Percentiles rank a stretch among this genome's conserved stretches.
Evolutionary conservation across 1,284 basidiomycete genomes (phyloP).

Genomic region (Stygiomarasmius scandens): DNA sequence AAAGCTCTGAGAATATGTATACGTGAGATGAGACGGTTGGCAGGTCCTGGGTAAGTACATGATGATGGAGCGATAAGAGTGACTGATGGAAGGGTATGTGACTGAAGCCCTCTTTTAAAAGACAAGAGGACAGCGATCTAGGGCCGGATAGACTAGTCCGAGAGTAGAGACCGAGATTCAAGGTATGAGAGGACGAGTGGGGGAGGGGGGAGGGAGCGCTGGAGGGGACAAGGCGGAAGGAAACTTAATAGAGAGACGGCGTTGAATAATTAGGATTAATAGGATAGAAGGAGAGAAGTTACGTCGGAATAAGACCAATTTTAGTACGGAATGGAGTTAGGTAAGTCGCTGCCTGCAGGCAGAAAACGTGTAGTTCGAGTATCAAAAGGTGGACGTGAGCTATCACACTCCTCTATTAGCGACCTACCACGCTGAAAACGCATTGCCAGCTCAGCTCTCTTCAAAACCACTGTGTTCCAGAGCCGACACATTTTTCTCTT

Average conservation of each 20-base stretch:
- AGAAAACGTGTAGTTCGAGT: slow-evolving; percentile 61
- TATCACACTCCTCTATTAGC: slow-evolving; percentile 41
- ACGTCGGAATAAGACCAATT: slow-evolving; percentile 6
- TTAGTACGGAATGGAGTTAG: background rate
- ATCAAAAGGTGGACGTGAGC: slow-evolving; percentile 49
- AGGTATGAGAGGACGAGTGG: background rate
- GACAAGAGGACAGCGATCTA: slow-evolving; percentile 6
- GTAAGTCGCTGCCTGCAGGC: slow-evolving; percentile 63
- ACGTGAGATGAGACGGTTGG: slow-evolving; percentile 11
- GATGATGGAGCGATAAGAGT: slow-evolving; percentile 23
- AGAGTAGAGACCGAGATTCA: background rate
- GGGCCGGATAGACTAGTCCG: background rate
- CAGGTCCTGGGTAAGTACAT: slow-evolving; percentile 14
- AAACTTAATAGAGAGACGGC: background rate
- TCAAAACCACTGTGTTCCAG: slow-evolving; percentile 50
- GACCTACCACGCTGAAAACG: slow-evolving; percentile 50
- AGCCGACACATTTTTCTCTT: slow-evolving; percentile 38
- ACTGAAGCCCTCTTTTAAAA: slow-evolving; percentile 14
- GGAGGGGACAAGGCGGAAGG: slow-evolving; percentile 1
- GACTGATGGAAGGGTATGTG: slow-evolving; percentile 25
- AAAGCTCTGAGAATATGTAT: background rate
- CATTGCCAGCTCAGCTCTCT: slow-evolving; percentile 44
- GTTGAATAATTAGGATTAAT: background rate
- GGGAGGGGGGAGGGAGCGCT: background rate
- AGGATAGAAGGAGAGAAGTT: slow-evolving; percentile 6